Evolutionary conservation across 1,284 basidiomycete species (phyloP), one percentile per base, ranked within the genome.

Genomic region (Sanghuangporus sanghuang): DNA sequence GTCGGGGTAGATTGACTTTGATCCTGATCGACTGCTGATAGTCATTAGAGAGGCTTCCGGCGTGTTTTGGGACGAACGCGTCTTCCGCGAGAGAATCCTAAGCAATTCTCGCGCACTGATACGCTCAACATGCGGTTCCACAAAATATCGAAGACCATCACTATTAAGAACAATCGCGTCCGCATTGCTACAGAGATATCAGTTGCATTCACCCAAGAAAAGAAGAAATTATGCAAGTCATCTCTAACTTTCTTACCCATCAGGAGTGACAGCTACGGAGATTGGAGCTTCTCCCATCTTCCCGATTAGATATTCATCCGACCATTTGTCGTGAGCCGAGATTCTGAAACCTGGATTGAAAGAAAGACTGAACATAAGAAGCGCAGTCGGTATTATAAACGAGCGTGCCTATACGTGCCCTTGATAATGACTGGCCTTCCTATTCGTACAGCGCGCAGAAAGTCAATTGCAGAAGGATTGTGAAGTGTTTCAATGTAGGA

Each of bases 211-310:
- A 8, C 5, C 3, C 14, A 18, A 39, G 38, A 42, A 11, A 42
- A 18, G 32, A 18, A 36, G 2, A 6, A 6, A 35, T 12, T 42
- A 27, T 6, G 6, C n/a, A 36, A 4, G 27, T 49, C 35, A 7
- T 27, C 7, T 61, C 23, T 21, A 50, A 1, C 14, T 9, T 16
- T 57, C 62, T 7, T 21, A 93, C 92, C 94, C 94, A 67, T 92
- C 83, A 0, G 94, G 92, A 1, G 93, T 95, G 32, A 90, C 81
- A 0, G 93, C 92, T 35, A 96, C 85, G 1, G 88, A 87, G 23
- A 96, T 79, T 40, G 69, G 63, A 46, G 72, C 73, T 16, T 84
- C 77, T 1, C 80, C 85, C 79, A 91, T 84, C 55, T 74, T 74
- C 7, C 77, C 67, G 2, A 76, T 69, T 7, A 94, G 80, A 72